Conservation (phyloP, 2,329 filamentous ascomycete species). For the Parasarocladium wereldwijsianum region DNA sequence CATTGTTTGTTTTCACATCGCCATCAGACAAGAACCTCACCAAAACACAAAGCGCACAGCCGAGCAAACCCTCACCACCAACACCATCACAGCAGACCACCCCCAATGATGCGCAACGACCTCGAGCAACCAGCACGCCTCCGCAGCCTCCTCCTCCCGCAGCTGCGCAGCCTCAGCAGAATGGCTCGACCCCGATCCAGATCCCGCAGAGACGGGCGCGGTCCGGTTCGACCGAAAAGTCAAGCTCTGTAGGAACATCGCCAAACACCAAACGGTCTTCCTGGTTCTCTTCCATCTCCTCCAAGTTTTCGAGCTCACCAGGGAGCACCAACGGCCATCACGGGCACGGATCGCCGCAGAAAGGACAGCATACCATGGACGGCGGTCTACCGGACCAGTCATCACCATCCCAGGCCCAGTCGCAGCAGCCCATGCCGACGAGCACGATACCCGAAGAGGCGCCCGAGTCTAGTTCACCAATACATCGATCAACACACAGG, state of each 20-base stretch:
- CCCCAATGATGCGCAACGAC: too few relatives aligned
- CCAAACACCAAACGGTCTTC: constrained; percentile 58
- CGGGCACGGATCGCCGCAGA: constrained; percentile 6
- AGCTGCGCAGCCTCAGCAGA: constrained; percentile 15
- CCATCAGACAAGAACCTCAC: constrained; percentile 15
- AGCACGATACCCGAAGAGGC: constrained; percentile 4
- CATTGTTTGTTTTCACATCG: too few relatives aligned
- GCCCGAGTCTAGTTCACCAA: too few relatives aligned
- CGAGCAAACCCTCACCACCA: too few relatives aligned
- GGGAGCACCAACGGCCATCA: too few relatives aligned
- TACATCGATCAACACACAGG: constrained; percentile 34
- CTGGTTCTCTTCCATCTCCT: constrained; percentile 88
- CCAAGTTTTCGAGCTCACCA: constrained; percentile 64
- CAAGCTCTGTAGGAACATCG: constrained; percentile 18
- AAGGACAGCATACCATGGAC: too few relatives aligned
- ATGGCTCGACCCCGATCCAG: constrained; percentile 9
- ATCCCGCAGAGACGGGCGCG: constrained; percentile 14
- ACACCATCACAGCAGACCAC: too few relatives aligned
- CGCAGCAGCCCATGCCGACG: background rate
- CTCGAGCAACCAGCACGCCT: too few relatives aligned
- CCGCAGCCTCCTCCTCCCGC: constrained; percentile 14
- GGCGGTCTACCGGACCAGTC: too few relatives aligned
- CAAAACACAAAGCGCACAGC: too few relatives aligned
- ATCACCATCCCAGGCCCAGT: constrained; percentile 3
- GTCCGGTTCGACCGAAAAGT: constrained; percentile 21